phyloP scores from a whole-genome alignment of 1,284 basidiomycete genomes.

The Hypsizygus ulmarius region DNA sequence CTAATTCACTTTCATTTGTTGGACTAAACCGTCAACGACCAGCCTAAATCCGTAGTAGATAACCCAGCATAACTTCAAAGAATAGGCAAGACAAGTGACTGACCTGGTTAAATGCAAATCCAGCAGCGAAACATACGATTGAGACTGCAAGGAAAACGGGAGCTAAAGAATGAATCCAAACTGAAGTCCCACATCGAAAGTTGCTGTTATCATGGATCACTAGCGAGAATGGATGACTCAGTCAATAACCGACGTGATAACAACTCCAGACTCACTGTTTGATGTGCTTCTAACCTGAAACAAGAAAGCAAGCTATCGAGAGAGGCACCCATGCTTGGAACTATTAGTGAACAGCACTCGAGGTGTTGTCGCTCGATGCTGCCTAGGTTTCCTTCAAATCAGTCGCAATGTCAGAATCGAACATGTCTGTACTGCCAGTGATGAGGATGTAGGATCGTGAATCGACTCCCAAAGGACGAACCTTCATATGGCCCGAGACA shows the following conservation, averaged over 20 bases:
- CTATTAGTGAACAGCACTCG: slow-evolving; percentile 48
- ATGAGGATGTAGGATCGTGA: too few relatives aligned
- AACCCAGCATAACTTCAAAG: slow-evolving; percentile 3
- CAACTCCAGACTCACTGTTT: slow-evolving; percentile 42
- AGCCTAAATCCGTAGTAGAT: too few relatives aligned
- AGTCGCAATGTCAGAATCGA: too few relatives aligned
- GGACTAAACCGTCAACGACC: too few relatives aligned
- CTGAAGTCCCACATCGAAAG: slow-evolving; percentile 9
- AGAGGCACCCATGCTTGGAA: slow-evolving; percentile 59
- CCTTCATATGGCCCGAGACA: too few relatives aligned
- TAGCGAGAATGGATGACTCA: neutral
- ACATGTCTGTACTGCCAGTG: too few relatives aligned
- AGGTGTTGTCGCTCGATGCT: too few relatives aligned
- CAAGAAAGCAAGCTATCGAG: slow-evolving; percentile 54
- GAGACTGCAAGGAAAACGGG: slow-evolving; percentile 52
- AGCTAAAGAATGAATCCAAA: slow-evolving; percentile 13
- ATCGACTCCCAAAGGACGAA: too few relatives aligned
- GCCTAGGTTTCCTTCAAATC: too few relatives aligned
- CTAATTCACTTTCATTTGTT: too few relatives aligned
- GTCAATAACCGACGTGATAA: neutral
- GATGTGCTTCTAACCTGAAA: slow-evolving; percentile 57
- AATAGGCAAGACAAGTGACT: neutral
- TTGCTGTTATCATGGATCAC: slow-evolving; percentile 6
- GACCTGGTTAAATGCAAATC: slow-evolving; percentile 48
- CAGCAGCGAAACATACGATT: slow-evolving; percentile 56